These are phyloP conservation scores for Psilocybe tampanensis DNA, from an alignment of 768 basidiomycete species.

Conservation along the genomic window DNA sequence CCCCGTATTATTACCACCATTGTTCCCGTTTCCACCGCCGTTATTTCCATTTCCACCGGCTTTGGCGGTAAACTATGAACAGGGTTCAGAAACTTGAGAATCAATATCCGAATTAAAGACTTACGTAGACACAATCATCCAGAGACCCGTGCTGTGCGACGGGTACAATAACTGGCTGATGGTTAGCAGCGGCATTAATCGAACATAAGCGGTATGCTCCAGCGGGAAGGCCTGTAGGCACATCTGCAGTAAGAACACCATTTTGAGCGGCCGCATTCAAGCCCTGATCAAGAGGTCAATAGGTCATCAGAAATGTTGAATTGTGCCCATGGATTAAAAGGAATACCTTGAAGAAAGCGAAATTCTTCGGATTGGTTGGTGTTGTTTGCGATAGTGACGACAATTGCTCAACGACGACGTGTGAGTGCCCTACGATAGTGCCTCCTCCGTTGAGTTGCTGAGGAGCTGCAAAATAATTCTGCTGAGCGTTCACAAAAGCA, in stretches of 20 bases:
- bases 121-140: conserved; percentile 63
- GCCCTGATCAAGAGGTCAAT: conserved; percentile 52
- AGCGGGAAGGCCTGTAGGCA: conserved; percentile 56
- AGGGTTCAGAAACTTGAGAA: neutral
- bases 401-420: conserved; percentile 43
- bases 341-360: conserved; percentile 56
- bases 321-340: neutral
- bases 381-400: conserved; percentile 43
- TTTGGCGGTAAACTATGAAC: conserved; percentile 11
- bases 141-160: conserved; percentile 62
- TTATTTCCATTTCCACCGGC: conserved; percentile 1
- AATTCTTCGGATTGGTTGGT: conserved; percentile 50
- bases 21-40: neutral
- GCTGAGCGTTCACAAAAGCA: conserved; percentile 2
- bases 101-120: conserved; percentile 29
- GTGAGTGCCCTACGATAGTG: conserved; percentile 7
- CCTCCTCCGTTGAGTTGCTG: conserved; percentile 9
- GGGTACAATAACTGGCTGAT: conserved; percentile 58
- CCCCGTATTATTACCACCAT: neutral
- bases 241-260: conserved; percentile 52
- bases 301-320: conserved; percentile 4
- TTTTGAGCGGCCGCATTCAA: conserved; percentile 45
- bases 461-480: conserved; percentile 12
- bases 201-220: conserved; percentile 62
- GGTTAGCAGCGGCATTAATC: conserved; percentile 59